A percentile compares a stretch with the other conserved stretches of the same genome.
Conservation (phyloP, 2,329 filamentous ascomycete species). For the Hypoxylon sp. region DNA sequence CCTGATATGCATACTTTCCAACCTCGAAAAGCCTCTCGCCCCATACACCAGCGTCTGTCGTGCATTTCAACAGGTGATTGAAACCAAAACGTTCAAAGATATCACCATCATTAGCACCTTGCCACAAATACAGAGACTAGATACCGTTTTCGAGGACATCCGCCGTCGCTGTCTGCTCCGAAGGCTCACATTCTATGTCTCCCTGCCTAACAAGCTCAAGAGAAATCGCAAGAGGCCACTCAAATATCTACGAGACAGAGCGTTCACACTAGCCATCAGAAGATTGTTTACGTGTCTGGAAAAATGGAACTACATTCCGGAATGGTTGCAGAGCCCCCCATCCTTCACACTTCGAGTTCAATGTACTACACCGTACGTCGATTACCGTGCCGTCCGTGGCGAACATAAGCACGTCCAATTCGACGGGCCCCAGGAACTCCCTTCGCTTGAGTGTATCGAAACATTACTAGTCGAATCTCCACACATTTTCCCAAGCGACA, state of each 20-base stretch:
- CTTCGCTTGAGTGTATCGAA: constrained; percentile 4
- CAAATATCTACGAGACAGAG: not conserved
- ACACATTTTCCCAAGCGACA: constrained; percentile 14
- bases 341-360: not conserved
- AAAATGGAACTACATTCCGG: constrained; percentile 6
- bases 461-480: not conserved
- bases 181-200: not conserved
- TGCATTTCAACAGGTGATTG: constrained; percentile 7
- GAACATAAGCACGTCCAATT: constrained; percentile 17
- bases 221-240: not conserved
- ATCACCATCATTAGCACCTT: not conserved
- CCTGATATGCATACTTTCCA: constrained; percentile 6
- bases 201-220: not conserved
- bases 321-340: not conserved
- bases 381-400: not conserved
- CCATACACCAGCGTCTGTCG: constrained; percentile 10
- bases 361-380: not conserved
- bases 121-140: not conserved
- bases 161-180: constrained; percentile 17
- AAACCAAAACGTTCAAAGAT: constrained; percentile 17
- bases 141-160: not conserved
- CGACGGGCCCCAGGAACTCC: constrained; percentile 3
- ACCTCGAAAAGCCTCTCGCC: constrained; percentile 8
- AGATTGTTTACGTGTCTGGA: constrained; percentile 10
- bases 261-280: constrained; percentile 1